Conservation (phyloP, 805 yeast genomes). For the Komagataella populi region DNA sequence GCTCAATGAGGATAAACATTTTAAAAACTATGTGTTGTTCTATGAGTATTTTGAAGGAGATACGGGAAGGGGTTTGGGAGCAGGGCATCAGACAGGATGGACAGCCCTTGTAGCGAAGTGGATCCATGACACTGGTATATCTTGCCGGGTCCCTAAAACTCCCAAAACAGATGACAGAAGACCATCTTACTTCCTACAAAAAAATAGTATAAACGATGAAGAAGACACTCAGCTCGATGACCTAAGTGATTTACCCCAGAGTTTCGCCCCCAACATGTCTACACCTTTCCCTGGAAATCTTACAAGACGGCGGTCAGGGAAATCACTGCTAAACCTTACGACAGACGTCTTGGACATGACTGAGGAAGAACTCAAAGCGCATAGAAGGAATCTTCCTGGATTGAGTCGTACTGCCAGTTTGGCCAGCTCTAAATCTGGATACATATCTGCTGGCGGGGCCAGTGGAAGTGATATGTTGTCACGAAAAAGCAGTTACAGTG, state of each 20-base stretch:
- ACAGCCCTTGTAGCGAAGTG: slow-evolving; percentile 85
- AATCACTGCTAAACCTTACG: slow-evolving; percentile 55
- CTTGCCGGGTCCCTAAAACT: slow-evolving; percentile 36
- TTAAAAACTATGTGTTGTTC: slow-evolving; percentile 65
- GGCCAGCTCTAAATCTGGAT: slow-evolving; percentile 1
- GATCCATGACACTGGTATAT: slow-evolving; percentile 78
- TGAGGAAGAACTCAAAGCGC: slow-evolving; percentile 37
- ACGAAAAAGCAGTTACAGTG: slow-evolving; percentile 8
- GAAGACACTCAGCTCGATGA: slow-evolving; percentile 26
- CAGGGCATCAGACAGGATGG: slow-evolving; percentile 95
- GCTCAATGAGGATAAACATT: slow-evolving; percentile 48
- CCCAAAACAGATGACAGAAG: slow-evolving; percentile 17
- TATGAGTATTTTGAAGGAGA: slow-evolving; percentile 91
- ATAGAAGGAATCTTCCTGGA: slow-evolving; percentile 14
- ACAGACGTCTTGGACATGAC: slow-evolving; percentile 53
- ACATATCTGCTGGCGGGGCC: background rate
- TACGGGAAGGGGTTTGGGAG: slow-evolving; percentile 87
- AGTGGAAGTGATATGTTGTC: slow-evolving; percentile 5
- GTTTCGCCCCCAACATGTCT: slow-evolving; percentile 6
- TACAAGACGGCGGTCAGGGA: slow-evolving; percentile 60
- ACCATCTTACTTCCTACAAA: slow-evolving; percentile 7
- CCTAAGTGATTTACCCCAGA: slow-evolving; percentile 24
- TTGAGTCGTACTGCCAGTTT: slow-evolving; percentile 15
- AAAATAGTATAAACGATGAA: slow-evolving; percentile 6
- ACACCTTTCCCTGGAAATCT: slow-evolving; percentile 29